These are phyloP conservation scores for Yamadazyma oceani DNA, from an alignment of 1,139 yeast genomes.

Conservation along the genomic window DNA sequence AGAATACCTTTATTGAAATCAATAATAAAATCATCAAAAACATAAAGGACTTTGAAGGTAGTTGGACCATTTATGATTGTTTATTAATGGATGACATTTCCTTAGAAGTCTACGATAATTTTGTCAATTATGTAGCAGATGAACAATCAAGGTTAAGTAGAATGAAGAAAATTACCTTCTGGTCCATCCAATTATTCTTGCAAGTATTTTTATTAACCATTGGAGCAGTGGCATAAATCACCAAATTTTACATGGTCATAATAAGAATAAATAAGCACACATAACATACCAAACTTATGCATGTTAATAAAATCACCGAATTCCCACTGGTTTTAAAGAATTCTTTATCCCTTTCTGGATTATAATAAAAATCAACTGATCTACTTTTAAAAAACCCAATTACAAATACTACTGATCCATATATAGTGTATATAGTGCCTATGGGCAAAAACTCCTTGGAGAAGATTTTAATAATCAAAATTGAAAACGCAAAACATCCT, in stretches of 20 bases:
- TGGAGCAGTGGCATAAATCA: slow-evolving; percentile 38
- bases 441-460: slow-evolving; percentile 52
- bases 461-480: slow-evolving; percentile 52
- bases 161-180: slow-evolving; percentile 82
- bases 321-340: slow-evolving; percentile 54
- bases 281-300: slow-evolving; percentile 48
- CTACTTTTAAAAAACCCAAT: slow-evolving; percentile 48
- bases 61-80: slow-evolving; percentile 95
- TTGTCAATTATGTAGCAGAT: slow-evolving; percentile 84
- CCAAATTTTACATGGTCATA: slow-evolving; percentile 27
- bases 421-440: slow-evolving; percentile 53
- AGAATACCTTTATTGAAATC: slow-evolving; percentile 86
- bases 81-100: slow-evolving; percentile 89
- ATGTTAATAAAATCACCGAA: slow-evolving; percentile 42
- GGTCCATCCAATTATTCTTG: slow-evolving; percentile 84
- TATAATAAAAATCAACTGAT: slow-evolving; percentile 47
- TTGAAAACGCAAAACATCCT: slow-evolving; percentile 45
- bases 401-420: slow-evolving; percentile 49
- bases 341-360: slow-evolving; percentile 38
- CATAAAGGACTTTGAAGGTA: slow-evolving; percentile 82
- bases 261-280: slow-evolving; percentile 43
- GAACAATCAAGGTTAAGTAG: slow-evolving; percentile 75
- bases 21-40: slow-evolving; percentile 81
- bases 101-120: slow-evolving; percentile 86
- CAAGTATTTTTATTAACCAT: slow-evolving; percentile 82